phyloP scores from a whole-genome alignment of 768 basidiomycete species.

The Boletus barrowsii region DNA sequence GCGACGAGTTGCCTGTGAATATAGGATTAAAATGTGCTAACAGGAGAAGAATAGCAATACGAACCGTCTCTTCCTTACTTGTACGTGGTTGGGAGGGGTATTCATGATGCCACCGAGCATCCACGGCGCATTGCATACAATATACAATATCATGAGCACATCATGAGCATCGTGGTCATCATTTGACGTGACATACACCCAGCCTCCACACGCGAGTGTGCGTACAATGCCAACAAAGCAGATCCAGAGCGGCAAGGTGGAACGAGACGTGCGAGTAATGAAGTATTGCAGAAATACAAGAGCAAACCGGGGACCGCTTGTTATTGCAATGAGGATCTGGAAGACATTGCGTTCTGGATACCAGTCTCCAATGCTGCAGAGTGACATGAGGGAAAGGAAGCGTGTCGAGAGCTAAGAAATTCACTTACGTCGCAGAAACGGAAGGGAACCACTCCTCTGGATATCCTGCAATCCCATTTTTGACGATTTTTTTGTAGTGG shows the following conservation, averaged over 20 bases:
- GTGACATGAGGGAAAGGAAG: background rate
- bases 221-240: slow-evolving; percentile 63
- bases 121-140: slow-evolving; percentile 84
- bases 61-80: slow-evolving; percentile 54
- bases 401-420: background rate
- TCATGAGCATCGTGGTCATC: slow-evolving; percentile 87
- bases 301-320: slow-evolving; percentile 77
- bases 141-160: slow-evolving; percentile 83
- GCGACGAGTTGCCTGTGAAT: slow-evolving; percentile 50
- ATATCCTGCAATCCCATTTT: slow-evolving; percentile 78
- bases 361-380: slow-evolving; percentile 83
- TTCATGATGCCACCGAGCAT: slow-evolving; percentile 70
- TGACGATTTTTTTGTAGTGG: slow-evolving; percentile 84
- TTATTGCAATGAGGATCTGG: slow-evolving; percentile 84
- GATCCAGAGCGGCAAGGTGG: slow-evolving; percentile 48
- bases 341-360: slow-evolving; percentile 83
- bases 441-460: slow-evolving; percentile 92
- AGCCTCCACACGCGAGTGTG: slow-evolving; percentile 83
- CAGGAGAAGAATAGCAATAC: slow-evolving; percentile 4
- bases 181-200: slow-evolving; percentile 86
- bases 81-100: slow-evolving; percentile 42
- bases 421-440: slow-evolving; percentile 74
- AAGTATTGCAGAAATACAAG: slow-evolving; percentile 64
- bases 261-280: slow-evolving; percentile 43
- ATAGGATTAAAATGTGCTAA: background rate